phyloP scores from a whole-genome alignment of 2,329 filamentous ascomycete genomes.

The Colletotrichum sp. region DNA sequence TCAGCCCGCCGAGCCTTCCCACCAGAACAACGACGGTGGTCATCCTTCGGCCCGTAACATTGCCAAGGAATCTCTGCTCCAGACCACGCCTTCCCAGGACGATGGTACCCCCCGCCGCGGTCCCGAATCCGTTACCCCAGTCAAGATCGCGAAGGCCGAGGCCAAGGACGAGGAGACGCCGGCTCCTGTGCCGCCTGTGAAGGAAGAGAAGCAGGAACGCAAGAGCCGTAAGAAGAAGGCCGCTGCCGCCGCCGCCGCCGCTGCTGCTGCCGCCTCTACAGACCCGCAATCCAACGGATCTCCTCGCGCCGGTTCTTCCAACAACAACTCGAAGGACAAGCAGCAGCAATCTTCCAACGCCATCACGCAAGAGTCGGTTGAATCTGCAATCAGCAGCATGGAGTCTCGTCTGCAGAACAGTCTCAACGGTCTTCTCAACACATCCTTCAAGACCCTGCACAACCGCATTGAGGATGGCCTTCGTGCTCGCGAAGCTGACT shows the following conservation, averaged over 20 bases:
- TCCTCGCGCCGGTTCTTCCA: constrained; percentile 34
- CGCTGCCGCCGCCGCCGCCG: constrained; percentile 42
- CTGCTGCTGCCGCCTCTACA: constrained; percentile 40
- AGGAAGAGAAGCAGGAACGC: constrained; percentile 65
- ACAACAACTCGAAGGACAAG: constrained; percentile 33
- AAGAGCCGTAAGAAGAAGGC: constrained; percentile 74
- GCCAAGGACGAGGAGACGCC: constrained; percentile 54
- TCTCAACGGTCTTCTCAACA: constrained; percentile 57
- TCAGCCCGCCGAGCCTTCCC: constrained; percentile 50
- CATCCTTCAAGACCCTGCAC: constrained; percentile 66
- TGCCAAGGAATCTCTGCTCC: constrained; percentile 40
- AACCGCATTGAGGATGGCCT: constrained; percentile 71
- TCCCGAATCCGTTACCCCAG: constrained; percentile 35
- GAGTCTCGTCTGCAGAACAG: constrained; percentile 56
- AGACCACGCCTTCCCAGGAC: constrained; percentile 29
- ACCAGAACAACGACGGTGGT: constrained; percentile 32
- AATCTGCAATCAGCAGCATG: constrained; percentile 59
- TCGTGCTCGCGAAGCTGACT: constrained; percentile 54
- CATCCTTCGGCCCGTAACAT: constrained; percentile 30
- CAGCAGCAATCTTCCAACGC: constrained; percentile 24
- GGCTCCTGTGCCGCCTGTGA: constrained; percentile 33
- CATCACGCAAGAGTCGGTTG: constrained; percentile 53
- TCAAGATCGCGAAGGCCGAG: constrained; percentile 47
- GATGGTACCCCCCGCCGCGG: constrained; percentile 35
- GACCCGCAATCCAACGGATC: constrained; percentile 52